A percentile compares a stretch with the other conserved stretches of the same genome.
Evolutionary conservation across 2,329 filamentous ascomycete species (phyloP).

Genomic region (Paecilomyces formosus): DNA sequence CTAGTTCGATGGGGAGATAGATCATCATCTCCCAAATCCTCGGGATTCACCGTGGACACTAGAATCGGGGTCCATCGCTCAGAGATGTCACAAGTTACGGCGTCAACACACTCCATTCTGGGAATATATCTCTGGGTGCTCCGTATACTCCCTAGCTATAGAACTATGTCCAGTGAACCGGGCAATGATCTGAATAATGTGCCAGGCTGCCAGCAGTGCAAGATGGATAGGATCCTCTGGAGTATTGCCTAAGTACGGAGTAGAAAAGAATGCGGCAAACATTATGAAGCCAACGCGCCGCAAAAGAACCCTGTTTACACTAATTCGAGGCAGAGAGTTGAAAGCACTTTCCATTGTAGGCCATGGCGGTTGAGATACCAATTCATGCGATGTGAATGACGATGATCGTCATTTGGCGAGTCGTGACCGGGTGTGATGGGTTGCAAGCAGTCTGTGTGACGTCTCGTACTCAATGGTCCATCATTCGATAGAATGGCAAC

Average conservation of each 20-base stretch:
- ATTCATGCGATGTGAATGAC: background rate
- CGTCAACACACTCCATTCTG: background rate
- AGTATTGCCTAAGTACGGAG: no score
- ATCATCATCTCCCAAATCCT: background rate
- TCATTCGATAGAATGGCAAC: background rate
- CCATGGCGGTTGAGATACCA: background rate
- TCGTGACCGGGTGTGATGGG: background rate
- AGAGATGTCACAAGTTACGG: background rate
- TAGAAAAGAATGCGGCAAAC: background rate
- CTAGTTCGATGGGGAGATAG: background rate
- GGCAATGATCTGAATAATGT: background rate
- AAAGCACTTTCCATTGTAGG: background rate
- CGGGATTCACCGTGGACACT: background rate
- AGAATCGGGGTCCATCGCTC: background rate
- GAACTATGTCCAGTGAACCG: background rate
- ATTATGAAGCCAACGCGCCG: background rate
- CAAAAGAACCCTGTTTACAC: background rate
- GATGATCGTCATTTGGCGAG: background rate
- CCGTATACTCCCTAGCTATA: background rate
- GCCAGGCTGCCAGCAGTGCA: background rate
- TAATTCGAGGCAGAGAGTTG: background rate
- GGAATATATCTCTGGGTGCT: background rate
- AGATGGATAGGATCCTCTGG: background rate
- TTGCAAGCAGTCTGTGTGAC: background rate
- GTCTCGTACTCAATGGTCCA: background rate